A percentile compares a stretch with the other conserved stretches of the same genome.
Conservation (phyloP, 306 rosid species). For the Citrullus amarus region DNA sequence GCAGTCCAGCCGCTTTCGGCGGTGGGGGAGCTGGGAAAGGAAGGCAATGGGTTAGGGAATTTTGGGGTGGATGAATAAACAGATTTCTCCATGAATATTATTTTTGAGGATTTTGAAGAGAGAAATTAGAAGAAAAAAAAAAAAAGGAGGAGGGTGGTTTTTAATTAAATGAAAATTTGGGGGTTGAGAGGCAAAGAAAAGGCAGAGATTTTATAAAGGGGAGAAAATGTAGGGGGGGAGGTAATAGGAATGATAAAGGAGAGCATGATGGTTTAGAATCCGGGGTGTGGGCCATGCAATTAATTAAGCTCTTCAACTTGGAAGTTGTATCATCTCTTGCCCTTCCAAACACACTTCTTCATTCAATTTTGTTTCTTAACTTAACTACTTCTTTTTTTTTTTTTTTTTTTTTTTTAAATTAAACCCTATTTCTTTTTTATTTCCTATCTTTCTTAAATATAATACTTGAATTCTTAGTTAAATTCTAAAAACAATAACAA, state of each 20-base stretch:
- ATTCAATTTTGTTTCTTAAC: too few species aligned
- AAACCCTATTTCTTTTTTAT: too few species aligned
- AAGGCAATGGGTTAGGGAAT: constrained; percentile 10
- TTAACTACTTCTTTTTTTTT: too few species aligned
- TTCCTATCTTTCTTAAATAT: too few species aligned
- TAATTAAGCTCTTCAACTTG: too few species aligned
- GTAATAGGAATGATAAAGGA: background rate
- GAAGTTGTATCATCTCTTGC: too few species aligned
- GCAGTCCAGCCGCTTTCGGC: constrained; percentile 95
- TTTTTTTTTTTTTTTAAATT: too few species aligned
- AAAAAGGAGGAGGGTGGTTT: background rate
- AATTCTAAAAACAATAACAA: too few species aligned
- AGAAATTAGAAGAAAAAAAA: background rate
- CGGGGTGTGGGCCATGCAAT: background rate
- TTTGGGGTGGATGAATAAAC: constrained; percentile 21
- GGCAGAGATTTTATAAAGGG: background rate
- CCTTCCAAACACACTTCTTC: too few species aligned
- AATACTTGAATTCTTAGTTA: too few species aligned
- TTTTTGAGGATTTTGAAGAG: background rate
- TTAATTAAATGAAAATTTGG: background rate
- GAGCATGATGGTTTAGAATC: background rate
- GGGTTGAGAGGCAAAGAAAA: background rate
- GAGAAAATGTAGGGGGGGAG: background rate
- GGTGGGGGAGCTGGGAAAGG: background rate
- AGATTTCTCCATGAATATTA: constrained; percentile 33